phyloP scores from a whole-genome alignment of 768 basidiomycete genomes.

The Lactarius tabidus region DNA sequence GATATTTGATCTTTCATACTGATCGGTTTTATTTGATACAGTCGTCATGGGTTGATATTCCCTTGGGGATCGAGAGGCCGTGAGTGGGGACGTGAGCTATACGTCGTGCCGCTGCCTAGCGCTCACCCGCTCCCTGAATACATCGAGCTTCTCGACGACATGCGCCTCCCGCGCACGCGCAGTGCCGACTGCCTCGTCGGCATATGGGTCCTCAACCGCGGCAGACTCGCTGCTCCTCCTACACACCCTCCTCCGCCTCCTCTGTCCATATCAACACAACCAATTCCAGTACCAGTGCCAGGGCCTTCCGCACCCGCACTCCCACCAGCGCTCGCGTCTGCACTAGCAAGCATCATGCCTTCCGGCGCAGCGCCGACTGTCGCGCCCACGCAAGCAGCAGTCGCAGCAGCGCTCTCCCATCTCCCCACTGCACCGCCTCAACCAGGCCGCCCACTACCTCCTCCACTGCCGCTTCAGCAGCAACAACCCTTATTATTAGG shows the following conservation, averaged over 20 bases:
- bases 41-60: conserved; percentile 82
- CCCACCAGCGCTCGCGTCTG: conserved; percentile 20
- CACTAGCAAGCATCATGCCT: conserved; percentile 21
- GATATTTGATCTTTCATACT: conserved; percentile 11
- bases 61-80: conserved; percentile 79
- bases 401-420: conserved; percentile 23
- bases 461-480: conserved; percentile 26
- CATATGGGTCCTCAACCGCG: conserved; percentile 82
- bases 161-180: conserved; percentile 62
- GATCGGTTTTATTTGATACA: conserved; percentile 31
- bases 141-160: conserved; percentile 75
- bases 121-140: conserved; percentile 74
- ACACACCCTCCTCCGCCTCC: not conserved
- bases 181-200: conserved; percentile 68
- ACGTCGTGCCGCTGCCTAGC: conserved; percentile 73
- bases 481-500: not conserved
- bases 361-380: not conserved
- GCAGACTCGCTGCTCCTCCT: conserved; percentile 51
- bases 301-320: not conserved
- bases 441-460: conserved; percentile 29
- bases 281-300: no score
- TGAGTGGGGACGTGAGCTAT: conserved; percentile 79
- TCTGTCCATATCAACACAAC: not conserved
- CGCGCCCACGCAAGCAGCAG: conserved; percentile 12
- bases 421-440: conserved; percentile 18